These are phyloP conservation scores for Letharia columbiana DNA, from an alignment of 495 filamentous ascomycete genomes.

Conservation along the genomic window DNA sequence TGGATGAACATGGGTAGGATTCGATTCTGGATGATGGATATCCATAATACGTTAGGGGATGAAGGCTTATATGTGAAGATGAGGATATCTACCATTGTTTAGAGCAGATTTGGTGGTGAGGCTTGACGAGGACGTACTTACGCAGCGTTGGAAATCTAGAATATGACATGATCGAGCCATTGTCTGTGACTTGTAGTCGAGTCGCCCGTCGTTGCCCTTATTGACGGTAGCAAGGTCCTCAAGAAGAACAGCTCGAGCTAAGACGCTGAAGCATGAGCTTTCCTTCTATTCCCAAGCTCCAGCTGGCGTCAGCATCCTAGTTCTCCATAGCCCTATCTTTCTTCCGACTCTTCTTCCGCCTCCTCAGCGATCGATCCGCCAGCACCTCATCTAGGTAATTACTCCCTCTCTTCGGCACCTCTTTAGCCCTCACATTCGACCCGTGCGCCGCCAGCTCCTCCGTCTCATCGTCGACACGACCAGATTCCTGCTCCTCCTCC, in stretches of 20 bases:
- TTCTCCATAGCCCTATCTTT: not conserved
- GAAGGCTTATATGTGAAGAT: not conserved
- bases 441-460: not conserved
- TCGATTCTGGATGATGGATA: not conserved
- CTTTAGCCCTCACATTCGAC: constrained; percentile 11
- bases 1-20: not conserved
- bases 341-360: constrained; percentile 38
- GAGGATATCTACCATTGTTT: not conserved
- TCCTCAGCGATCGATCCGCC: constrained; percentile 43
- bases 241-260: too few species aligned
- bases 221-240: too few species aligned
- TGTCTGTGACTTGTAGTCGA: not conserved
- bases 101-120: not conserved
- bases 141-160: not conserved
- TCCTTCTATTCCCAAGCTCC: too few species aligned
- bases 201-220: not conserved
- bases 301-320: not conserved
- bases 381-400: constrained; percentile 47
- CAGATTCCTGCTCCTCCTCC: constrained; percentile 10
- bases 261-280: too few species aligned
- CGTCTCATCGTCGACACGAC: constrained; percentile 10
- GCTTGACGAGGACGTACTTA: not conserved
- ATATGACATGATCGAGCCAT: not conserved
- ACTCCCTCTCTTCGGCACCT: constrained; percentile 3
- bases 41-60: not conserved